phyloP scores from a whole-genome alignment of 2,329 filamentous ascomycete species.

The Beauveria brongniartii region DNA sequence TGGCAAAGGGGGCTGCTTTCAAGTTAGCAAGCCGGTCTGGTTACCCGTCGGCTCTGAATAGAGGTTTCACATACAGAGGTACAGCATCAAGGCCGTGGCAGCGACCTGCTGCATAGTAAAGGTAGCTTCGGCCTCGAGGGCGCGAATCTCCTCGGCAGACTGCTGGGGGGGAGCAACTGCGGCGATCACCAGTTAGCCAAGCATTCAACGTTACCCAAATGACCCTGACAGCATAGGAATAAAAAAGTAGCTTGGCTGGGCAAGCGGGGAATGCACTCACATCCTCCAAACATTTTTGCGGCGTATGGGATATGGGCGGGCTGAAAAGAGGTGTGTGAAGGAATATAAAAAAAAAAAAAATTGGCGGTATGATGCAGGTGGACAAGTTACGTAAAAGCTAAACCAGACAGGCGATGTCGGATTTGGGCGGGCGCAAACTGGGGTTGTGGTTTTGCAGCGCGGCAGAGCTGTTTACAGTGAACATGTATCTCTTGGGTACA shows the following conservation, averaged over 20 bases:
- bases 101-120: slow-evolving; percentile 60
- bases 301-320: not conserved
- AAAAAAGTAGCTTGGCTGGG: not conserved
- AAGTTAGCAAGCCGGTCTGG: not conserved
- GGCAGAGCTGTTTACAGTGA: not conserved
- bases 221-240: not conserved
- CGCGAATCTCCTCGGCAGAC: slow-evolving; percentile 61
- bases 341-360: not conserved
- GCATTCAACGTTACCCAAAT: not conserved
- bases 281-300: slow-evolving; percentile 23
- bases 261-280: slow-evolving; percentile 29
- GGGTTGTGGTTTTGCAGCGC: not conserved
- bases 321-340: not conserved
- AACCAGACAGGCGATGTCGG: not conserved
- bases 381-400: slow-evolving; percentile 7
- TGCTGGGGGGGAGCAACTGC: slow-evolving; percentile 61
- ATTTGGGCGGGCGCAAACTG: not conserved
- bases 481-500: too few relatives aligned
- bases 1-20: slow-evolving; percentile 46
- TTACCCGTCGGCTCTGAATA: not conserved
- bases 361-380: slow-evolving; percentile 3
- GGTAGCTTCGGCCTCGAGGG: slow-evolving; percentile 59
- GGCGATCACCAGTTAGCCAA: not conserved
- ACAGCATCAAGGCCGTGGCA: slow-evolving; percentile 59
- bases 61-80: slow-evolving; percentile 57